Base-by-base conservation (phyloP, 257 asterid species). In the Sherardia arvensis region DNA sequence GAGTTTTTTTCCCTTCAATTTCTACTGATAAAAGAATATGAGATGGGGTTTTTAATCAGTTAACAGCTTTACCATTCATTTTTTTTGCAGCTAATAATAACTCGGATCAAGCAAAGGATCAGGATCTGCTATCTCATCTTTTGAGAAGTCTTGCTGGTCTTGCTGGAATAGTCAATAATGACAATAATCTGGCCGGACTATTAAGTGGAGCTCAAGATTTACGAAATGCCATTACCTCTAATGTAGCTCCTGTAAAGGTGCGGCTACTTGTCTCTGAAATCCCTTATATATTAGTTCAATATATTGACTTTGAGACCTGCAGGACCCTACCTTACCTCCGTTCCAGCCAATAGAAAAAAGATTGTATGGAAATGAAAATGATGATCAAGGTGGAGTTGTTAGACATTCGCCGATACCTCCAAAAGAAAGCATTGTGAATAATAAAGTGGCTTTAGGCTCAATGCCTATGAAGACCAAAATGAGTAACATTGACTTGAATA, bases 401-500 rank as follows among this genome's bases (percentile, higher is more conserved):
- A 80, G 64, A 21, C 72, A 56, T 60, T 75, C 78, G 56, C 73
- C 40, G 23, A 71, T 75, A 70, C 72, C 76, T 54, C 62, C 68
- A 25, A 74, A 78, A 47, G 76, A 69, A 62, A 76, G 78, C 76
- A 67, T 49, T 60, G 69, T 75, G 29, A 20, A 71, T 65, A 74
- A 59, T 67, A 77, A 64, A 76, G 81, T 73, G 48, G 59, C 80
- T 61, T 58, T 71, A 27, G 79, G 72, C 65, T 60, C 81, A 22
- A 45, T 53, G 17, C 56, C 48, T 53, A 82, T 85, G 56, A 81
- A 75, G 81, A 64, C 59, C 12, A 80, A 69, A 72, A 68, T 83
- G 73, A 78, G 70, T 67, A 66, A 74, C 65, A 77, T 93, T 59
- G 99, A 93, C 85, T 75, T 93, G 78, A 93, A 93, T 78, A 67